Evolutionary conservation across 345 rosid species (phyloP), one percentile per base, ranked within the genome.

Genomic region (Eutrema japonicum): DNA sequence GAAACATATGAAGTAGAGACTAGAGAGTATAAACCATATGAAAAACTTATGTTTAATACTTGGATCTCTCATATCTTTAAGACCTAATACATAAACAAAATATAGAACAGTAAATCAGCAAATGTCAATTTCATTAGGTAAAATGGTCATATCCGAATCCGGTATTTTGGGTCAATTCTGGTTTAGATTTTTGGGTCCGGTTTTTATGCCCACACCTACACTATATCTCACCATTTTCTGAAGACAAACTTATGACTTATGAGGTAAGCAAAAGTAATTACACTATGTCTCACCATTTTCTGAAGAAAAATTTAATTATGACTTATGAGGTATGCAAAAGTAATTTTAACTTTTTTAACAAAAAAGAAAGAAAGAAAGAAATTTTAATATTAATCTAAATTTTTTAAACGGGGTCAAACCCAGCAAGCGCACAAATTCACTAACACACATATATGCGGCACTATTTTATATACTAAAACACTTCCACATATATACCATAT

Each of bases 241-340:
- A 52, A 33, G 48, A 50, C 66, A 30, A 30, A 41, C 42, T 57
- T 60, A 38, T 75, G 62, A 41, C 42, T 57, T 60, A 49, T 75
- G 62, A 67, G 73, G 73, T 59, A 33, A 29, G 73, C 73, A 59
- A 51, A 66, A 0, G 26, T n/a, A n/a, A n/a, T n/a, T n/a, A n/a
- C n/a, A n/a, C 26, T 22, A 22, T 32, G 68, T 37, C 29, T 42
- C 69, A 72, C 63, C 40, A 10, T 54, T 65, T 73, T 14, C 5
- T 26, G 12, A 52, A 33, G 48, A 50, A n/a, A n/a, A n/a, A n/a
- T n/a, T n/a, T n/a, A n/a, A n/a, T n/a, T 60, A 38, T 75, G 62
- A 41, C 42, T 57, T 60, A 49, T 75, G 62, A 67, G 73, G 73
- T 59, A 33, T 38, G 73, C 73, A 59, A 51, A 66, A 58, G 46